phyloP scores from a whole-genome alignment of 495 filamentous ascomycete genomes.

The Aspergillus sclerotioniger region DNA sequence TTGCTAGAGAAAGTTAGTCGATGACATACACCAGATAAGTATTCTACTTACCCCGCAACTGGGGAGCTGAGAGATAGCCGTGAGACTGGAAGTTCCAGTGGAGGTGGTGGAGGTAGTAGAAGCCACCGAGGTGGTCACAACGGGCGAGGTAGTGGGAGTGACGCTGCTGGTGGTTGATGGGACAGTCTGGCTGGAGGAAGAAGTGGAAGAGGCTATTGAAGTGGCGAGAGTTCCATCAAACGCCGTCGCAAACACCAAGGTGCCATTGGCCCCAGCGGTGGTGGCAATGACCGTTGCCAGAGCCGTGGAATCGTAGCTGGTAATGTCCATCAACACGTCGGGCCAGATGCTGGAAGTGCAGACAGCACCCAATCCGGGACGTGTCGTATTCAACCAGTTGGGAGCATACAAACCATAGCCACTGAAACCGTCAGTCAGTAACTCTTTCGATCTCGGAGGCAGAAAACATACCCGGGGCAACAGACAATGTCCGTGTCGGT shows the following conservation, averaged over 20 bases:
- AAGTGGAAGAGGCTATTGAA: neutral
- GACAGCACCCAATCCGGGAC: neutral
- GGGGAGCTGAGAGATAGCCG: neutral
- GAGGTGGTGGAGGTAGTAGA: neutral
- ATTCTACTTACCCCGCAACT: neutral
- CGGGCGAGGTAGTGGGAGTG: neutral
- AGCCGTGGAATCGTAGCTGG: neutral
- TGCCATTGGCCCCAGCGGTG: neutral
- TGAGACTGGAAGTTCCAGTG: neutral
- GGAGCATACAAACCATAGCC: neutral
- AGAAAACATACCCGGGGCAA: neutral
- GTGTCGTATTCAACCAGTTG: neutral
- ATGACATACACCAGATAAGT: neutral
- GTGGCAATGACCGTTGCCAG: neutral
- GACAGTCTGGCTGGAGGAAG: neutral
- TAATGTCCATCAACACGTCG: neutral
- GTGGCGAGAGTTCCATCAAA: neutral
- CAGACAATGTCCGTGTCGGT: neutral
- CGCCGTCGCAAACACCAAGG: constrained; percentile 3
- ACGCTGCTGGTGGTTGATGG: neutral
- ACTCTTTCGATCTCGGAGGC: neutral
- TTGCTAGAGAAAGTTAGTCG: neutral
- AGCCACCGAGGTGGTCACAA: neutral
- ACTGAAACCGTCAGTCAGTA: neutral
- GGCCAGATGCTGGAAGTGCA: neutral